Conservation (phyloP, 1,284 basidiomycete species). For the Melampsora americana region DNA sequence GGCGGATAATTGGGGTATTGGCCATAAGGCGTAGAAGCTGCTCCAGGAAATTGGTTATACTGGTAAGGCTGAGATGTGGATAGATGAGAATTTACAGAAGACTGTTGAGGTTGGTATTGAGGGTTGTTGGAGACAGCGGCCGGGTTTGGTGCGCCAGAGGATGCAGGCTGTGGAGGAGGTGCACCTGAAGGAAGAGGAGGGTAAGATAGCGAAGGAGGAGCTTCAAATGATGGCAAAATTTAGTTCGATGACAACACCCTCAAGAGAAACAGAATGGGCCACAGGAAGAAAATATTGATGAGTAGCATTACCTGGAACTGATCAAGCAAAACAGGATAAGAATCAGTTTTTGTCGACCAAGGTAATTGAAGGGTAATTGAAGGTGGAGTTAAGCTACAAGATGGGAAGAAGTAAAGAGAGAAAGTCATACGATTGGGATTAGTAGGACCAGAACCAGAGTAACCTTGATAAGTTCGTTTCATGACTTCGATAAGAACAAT, state of each 20-base stretch:
- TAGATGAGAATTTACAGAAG: neutral
- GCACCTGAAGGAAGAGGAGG: slow-evolving; percentile 36
- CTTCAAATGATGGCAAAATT: neutral
- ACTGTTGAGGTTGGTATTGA: slow-evolving; percentile 29
- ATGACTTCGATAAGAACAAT: neutral
- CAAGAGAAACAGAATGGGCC: neutral
- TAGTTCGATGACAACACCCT: neutral
- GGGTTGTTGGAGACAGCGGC: slow-evolving; percentile 17
- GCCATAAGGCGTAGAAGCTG: slow-evolving; percentile 19
- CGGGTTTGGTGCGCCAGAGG: slow-evolving; percentile 12
- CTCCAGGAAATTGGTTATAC: slow-evolving; percentile 3
- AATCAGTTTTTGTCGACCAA: neutral
- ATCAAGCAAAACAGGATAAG: neutral
- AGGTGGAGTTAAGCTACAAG: neutral
- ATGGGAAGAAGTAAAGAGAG: neutral
- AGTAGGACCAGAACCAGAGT: slow-evolving; percentile 22
- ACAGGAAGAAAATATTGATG: neutral
- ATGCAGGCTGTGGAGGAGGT: slow-evolving; percentile 39
- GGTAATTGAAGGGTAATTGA: neutral
- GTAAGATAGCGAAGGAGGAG: slow-evolving; percentile 24
- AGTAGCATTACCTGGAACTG: slow-evolving; percentile 10
- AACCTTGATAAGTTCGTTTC: slow-evolving; percentile 43
- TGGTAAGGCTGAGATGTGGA: slow-evolving; percentile 32
- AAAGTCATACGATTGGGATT: slow-evolving; percentile 29
- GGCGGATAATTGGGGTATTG: slow-evolving; percentile 12